phyloP scores from a whole-genome alignment of 176 grass and related monocot species.

The Carex parvula region DNA sequence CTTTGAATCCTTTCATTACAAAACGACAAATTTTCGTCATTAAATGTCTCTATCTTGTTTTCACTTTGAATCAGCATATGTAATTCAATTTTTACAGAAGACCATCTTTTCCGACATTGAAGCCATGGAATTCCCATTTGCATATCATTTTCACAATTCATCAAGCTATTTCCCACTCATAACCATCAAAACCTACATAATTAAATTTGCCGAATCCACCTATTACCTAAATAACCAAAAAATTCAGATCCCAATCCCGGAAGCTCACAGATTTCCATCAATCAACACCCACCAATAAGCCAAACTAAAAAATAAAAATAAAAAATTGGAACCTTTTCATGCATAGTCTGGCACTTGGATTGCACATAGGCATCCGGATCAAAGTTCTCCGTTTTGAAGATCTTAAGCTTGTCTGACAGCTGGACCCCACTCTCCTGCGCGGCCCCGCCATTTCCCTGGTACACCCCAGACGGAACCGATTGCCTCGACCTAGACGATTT shows the following conservation, averaged over 20 bases:
- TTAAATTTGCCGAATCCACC: background rate
- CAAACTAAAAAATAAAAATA: background rate
- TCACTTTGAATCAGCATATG: background rate
- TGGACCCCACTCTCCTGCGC: slow-evolving; percentile 49
- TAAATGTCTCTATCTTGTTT: background rate
- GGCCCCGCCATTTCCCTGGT: slow-evolving; percentile 38
- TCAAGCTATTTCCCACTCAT: background rate
- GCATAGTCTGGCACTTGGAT: slow-evolving; percentile 96
- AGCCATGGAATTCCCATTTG: background rate
- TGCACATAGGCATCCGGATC: slow-evolving; percentile 95
- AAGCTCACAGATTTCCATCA: background rate
- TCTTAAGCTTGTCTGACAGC: slow-evolving; percentile 98
- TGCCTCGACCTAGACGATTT: slow-evolving; percentile 30
- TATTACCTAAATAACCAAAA: slow-evolving; percentile 12
- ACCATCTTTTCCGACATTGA: background rate
- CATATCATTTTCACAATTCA: slow-evolving; percentile 8
- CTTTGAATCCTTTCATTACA: background rate
- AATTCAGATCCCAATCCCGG: background rate
- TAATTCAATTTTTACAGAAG: background rate
- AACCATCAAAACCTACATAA: background rate
- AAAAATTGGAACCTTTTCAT: slow-evolving; percentile 66
- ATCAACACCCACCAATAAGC: background rate
- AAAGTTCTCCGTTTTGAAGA: slow-evolving; percentile 98
- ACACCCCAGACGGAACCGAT: slow-evolving; percentile 59
- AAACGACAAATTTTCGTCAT: background rate